A percentile compares a stretch with the other conserved stretches of the same genome.
Evolutionary conservation across 164 flowering plant species (phyloP).

Genomic region (Macadamia tetraphylla): DNA sequence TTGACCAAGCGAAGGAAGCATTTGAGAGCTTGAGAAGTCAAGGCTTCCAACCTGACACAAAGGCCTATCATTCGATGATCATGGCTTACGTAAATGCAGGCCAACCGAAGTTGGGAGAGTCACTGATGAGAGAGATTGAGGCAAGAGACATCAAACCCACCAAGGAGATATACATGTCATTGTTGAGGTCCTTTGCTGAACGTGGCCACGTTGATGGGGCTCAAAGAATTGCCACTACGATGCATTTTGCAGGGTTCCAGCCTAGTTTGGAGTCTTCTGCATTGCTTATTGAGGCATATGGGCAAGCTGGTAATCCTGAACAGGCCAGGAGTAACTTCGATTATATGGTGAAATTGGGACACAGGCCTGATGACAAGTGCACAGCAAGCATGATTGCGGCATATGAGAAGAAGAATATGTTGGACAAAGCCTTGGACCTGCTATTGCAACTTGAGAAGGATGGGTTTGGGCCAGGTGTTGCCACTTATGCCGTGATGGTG

Average conservation of each 20-base stretch:
- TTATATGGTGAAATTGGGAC: slow-evolving; percentile 54
- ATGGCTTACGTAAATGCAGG: slow-evolving; percentile 72
- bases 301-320: slow-evolving; percentile 46
- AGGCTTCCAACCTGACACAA: slow-evolving; percentile 65
- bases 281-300: slow-evolving; percentile 70
- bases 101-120: slow-evolving; percentile 45
- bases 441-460: slow-evolving; percentile 68
- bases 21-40: slow-evolving; percentile 55
- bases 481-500: slow-evolving; percentile 64
- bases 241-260: slow-evolving; percentile 61
- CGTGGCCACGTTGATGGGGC: slow-evolving; percentile 51
- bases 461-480: slow-evolving; percentile 73
- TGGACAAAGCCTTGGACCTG: slow-evolving; percentile 68
- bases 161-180: slow-evolving; percentile 65
- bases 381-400: slow-evolving; percentile 68
- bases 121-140: slow-evolving; percentile 75
- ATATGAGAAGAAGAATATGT: slow-evolving; percentile 57
- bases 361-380: slow-evolving; percentile 71
- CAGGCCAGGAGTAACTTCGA: slow-evolving; percentile 63
- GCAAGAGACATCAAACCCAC: slow-evolving; percentile 48
- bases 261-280: slow-evolving; percentile 52
- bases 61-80: slow-evolving; percentile 66
- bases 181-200: slow-evolving; percentile 58
- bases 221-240: slow-evolving; percentile 40
- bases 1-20: slow-evolving; percentile 58